Percentiles rank a stretch among this genome's conserved stretches.
Evolutionary conservation across 2,329 filamentous ascomycete species (phyloP).

Genomic region (Fusarium verticillioides): DNA sequence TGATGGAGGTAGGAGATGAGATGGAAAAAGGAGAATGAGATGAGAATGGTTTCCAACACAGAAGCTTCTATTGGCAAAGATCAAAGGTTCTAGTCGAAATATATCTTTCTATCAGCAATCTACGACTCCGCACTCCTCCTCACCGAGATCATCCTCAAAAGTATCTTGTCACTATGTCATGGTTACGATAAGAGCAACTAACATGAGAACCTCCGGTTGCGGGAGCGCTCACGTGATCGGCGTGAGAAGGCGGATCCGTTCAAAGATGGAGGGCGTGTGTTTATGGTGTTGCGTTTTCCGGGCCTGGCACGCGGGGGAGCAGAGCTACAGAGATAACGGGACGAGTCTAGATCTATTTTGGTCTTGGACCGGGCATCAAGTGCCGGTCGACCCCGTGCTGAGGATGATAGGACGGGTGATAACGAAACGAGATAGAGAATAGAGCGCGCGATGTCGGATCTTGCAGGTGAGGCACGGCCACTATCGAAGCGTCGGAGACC

Average conservation of each 20-base stretch:
- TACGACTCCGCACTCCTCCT: constrained; percentile 23
- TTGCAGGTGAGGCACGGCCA: constrained; percentile 5
- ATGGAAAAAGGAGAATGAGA: neutral
- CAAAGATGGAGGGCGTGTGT: constrained; percentile 20
- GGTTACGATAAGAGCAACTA: constrained; percentile 32
- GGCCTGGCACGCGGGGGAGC: constrained; percentile 25
- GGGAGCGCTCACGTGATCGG: constrained; percentile 40
- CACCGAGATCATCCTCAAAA: constrained; percentile 11
- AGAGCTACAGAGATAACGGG: constrained; percentile 34
- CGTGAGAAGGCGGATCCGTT: neutral
- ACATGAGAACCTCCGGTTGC: constrained; percentile 35
- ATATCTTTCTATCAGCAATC: constrained; percentile 25
- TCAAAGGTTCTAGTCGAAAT: constrained; percentile 22
- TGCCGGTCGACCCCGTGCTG: constrained; percentile 23
- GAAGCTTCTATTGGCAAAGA: constrained; percentile 28
- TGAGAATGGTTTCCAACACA: constrained; percentile 18
- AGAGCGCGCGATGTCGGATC: constrained; percentile 22
- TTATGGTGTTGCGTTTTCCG: neutral
- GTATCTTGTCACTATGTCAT: constrained; percentile 29
- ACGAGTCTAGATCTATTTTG: constrained; percentile 18
- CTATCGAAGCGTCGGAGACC: constrained; percentile 1
- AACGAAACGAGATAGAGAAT: constrained; percentile 9
- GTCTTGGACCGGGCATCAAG: constrained; percentile 28
- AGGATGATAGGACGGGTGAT: constrained; percentile 27
- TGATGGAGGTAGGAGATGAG: neutral